phyloP scores from a whole-genome alignment of 2,329 filamentous ascomycete species.

The Trichophyton mentagrophytes region DNA sequence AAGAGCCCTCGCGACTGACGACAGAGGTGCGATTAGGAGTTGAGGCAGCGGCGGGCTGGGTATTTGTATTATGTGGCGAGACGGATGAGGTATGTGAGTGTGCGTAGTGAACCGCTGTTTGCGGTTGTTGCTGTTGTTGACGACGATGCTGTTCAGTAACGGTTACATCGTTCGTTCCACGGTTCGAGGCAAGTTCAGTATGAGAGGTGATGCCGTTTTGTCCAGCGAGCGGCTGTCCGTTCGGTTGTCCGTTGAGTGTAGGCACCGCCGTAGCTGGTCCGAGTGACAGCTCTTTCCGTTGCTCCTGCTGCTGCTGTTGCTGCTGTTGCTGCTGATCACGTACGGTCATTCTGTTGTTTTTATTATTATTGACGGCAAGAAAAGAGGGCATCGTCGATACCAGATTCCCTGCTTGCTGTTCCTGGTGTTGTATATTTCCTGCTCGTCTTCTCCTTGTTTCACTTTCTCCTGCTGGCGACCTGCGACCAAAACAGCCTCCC shows the following conservation, averaged over 20 bases:
- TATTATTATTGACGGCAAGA: conserved; percentile 45
- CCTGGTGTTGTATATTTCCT: neutral
- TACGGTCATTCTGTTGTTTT: too few species aligned
- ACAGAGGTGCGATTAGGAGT: conserved; percentile 18
- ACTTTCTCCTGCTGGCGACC: neutral
- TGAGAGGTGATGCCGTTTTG: neutral
- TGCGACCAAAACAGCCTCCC: neutral
- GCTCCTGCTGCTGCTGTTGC: neutral
- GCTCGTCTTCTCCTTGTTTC: neutral
- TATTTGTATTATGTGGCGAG: too few species aligned
- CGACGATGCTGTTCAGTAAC: neutral
- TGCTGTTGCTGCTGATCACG: neutral
- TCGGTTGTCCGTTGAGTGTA: neutral
- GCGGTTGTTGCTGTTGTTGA: neutral
- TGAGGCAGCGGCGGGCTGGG: neutral
- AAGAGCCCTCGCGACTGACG: conserved; percentile 45
- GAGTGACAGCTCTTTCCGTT: neutral
- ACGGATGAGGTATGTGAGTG: neutral
- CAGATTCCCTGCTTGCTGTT: neutral
- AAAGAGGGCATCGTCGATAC: conserved; percentile 42
- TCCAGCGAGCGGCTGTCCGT: neutral
- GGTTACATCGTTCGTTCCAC: neutral
- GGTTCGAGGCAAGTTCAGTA: neutral
- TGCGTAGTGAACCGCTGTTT: neutral
- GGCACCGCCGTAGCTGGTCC: neutral